phyloP scores from a whole-genome alignment of 2,329 filamentous ascomycete genomes.

The Neofusicoccum sp. region DNA sequence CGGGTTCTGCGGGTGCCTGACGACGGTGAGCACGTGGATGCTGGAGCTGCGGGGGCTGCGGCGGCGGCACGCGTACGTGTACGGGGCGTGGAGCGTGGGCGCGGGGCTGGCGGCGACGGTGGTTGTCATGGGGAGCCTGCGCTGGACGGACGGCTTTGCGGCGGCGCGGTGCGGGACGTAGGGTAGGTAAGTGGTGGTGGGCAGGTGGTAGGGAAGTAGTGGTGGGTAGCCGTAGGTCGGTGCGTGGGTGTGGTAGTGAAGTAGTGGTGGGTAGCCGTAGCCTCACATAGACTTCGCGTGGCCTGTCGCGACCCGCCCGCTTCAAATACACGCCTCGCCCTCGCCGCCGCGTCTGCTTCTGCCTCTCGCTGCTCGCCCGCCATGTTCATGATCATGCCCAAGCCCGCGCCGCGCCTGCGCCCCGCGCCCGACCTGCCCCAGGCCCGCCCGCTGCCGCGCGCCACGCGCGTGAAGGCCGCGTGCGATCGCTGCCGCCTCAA shows the following conservation, averaged over 20 bases:
- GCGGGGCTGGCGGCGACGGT: slow-evolving; percentile 61
- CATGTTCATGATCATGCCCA: slow-evolving; percentile 3
- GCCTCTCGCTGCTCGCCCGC: not conserved
- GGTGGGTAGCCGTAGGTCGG: too few species aligned
- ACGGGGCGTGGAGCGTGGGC: slow-evolving; percentile 62
- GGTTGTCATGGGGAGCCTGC: slow-evolving; percentile 70
- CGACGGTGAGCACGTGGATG: slow-evolving; percentile 50
- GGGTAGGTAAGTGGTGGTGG: too few species aligned
- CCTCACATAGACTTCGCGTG: too few species aligned
- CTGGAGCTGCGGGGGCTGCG: slow-evolving; percentile 41
- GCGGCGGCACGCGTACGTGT: slow-evolving; percentile 62
- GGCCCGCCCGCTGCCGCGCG: not conserved
- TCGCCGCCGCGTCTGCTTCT: too few species aligned
- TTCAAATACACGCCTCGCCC: too few species aligned
- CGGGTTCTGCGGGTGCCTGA: slow-evolving; percentile 49
- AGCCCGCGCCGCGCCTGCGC: not conserved
- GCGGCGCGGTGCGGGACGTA: too few species aligned
- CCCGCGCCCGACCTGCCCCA: not conserved
- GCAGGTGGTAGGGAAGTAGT: too few species aligned
- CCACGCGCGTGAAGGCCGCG: not conserved
- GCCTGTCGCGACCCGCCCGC: too few species aligned
- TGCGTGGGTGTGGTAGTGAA: too few species aligned
- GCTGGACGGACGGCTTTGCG: slow-evolving; percentile 51
- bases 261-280: too few species aligned
- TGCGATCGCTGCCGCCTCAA: not conserved